These are phyloP conservation scores for Nemania sp. DNA, from an alignment of 2,329 filamentous ascomycete species.

Conservation along the genomic window DNA sequence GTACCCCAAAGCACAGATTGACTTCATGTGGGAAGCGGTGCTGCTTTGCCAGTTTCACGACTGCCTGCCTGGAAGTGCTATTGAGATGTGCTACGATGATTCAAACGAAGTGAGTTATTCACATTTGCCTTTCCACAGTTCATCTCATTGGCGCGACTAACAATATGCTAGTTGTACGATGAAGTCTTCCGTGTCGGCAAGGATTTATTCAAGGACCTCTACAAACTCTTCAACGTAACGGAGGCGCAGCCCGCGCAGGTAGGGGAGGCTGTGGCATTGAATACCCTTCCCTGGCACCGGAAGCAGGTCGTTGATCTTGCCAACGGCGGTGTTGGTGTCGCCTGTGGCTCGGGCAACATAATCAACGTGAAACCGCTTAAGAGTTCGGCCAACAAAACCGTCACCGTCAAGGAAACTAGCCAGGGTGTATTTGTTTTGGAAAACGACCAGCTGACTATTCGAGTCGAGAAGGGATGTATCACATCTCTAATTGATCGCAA, in stretches of 20 bases:
- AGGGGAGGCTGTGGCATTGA: constrained; percentile 68
- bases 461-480: constrained; percentile 76
- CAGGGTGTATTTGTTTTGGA: constrained; percentile 75
- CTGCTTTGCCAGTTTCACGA: constrained; percentile 97
- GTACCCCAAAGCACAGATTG: constrained; percentile 93
- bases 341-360: constrained; percentile 60
- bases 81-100: constrained; percentile 98
- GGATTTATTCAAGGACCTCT: constrained; percentile 71
- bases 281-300: constrained; percentile 86
- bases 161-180: constrained; percentile 67
- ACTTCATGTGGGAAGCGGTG: constrained; percentile 92
- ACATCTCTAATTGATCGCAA: constrained; percentile 80
- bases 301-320: constrained; percentile 72
- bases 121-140: background rate
- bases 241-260: constrained; percentile 46
- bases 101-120: constrained; percentile 69
- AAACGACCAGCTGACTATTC: constrained; percentile 76
- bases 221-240: constrained; percentile 67
- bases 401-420: constrained; percentile 55
- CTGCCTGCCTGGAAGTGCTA: constrained; percentile 90
- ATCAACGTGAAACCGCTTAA: constrained; percentile 54
- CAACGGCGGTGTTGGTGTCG: constrained; percentile 56
- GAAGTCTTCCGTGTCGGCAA: constrained; percentile 79
- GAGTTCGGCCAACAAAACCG: constrained; percentile 49
- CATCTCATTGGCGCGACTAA: constrained; percentile 2